Percentiles rank a stretch among this genome's conserved stretches.
Evolutionary conservation across 2,329 filamentous ascomycete genomes (phyloP).

Genomic region (Pseudofabraea citricarpa): DNA sequence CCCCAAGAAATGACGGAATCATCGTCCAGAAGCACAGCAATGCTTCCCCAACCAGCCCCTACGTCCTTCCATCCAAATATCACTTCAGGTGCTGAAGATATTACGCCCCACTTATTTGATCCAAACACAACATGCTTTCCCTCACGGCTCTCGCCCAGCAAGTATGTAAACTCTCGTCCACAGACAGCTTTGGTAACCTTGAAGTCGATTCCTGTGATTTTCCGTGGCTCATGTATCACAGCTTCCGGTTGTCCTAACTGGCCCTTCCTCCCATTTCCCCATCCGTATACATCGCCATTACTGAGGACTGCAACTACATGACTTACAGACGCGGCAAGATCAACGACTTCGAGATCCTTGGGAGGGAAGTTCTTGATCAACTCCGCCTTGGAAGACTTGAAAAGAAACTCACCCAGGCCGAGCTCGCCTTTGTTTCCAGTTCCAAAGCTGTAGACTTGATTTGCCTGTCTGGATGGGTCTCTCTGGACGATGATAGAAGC

Average conservation of each 20-base stretch:
- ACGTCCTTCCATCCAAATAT: constrained; percentile 61
- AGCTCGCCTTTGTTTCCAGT: constrained; percentile 67
- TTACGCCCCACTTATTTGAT: constrained; percentile 67
- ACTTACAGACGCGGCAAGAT: constrained; percentile 69
- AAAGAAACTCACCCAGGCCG: constrained; percentile 52
- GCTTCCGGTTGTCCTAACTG: constrained; percentile 64
- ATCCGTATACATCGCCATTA: constrained; percentile 77
- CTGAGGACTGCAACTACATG: constrained; percentile 71
- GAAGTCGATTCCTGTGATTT: constrained; percentile 56
- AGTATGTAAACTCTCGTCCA: constrained; percentile 79
- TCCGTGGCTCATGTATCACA: constrained; percentile 54
- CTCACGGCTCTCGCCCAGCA: constrained; percentile 51
- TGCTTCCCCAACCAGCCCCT: constrained; percentile 74
- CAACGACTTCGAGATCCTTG: constrained; percentile 47
- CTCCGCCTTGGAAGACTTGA: constrained; percentile 42
- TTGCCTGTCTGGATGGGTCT: constrained; percentile 38
- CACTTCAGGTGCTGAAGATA: constrained; percentile 48
- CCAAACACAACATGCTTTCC: constrained; percentile 67
- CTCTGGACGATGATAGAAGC: constrained; percentile 57
- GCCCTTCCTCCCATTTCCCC: constrained; percentile 83
- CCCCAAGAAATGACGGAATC: constrained; percentile 71
- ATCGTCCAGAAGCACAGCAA: constrained; percentile 64
- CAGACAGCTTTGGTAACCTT: constrained; percentile 64
- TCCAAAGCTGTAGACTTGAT: constrained; percentile 59
- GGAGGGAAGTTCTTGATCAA: constrained; percentile 62